Evolutionary conservation across 306 rosid species (phyloP), one percentile per base, ranked within the genome.

Genomic region (Spatholobus suberectus): DNA sequence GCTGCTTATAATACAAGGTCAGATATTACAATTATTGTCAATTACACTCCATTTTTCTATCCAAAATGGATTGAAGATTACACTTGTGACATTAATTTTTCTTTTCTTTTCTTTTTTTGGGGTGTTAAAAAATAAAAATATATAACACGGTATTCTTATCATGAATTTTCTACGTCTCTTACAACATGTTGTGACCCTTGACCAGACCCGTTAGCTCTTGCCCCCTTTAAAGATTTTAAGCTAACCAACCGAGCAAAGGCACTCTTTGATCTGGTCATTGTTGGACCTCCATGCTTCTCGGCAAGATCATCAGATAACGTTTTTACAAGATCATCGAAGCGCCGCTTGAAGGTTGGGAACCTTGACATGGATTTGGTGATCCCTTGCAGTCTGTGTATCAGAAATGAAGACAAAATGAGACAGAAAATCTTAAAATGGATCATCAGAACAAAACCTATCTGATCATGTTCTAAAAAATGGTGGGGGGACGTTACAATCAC

Each of bases 361-460:
- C 99, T 92, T 26, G 98, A 84, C 86, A 94, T 94, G 12, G 98
- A 94, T 77, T 89, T 94, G 26, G 93, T 96, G 82, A 96, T 90
- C 61, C 99, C 99, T 79, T 85, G 95, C 15, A 96, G 94, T 91
- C 99, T 96, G 81, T 32, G 75, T 23, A 15, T 72, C 41, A 78
- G 35, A 51, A 80, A 67, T 21, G 35, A 24, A 68, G n/a, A 70
- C 27, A 81, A 58, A 67, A 82, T 52, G 7, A 59, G 21, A 44
- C 26, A 34, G n/a, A 34, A 47, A 23, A 32, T 20, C 32, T 26
- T 21, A 20, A 38, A 23, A 27, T 12, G 18, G 37, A 9, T 21
- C 3, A 59, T 24, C 12, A 72, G 13, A 38, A 38, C 3, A 29
- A 29, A 29, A 29, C 32, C 32, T 29, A 7, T 38, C 0, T 7